phyloP scores from a whole-genome alignment of 164 flowering plant species.

The Cinnamomum micranthum region DNA sequence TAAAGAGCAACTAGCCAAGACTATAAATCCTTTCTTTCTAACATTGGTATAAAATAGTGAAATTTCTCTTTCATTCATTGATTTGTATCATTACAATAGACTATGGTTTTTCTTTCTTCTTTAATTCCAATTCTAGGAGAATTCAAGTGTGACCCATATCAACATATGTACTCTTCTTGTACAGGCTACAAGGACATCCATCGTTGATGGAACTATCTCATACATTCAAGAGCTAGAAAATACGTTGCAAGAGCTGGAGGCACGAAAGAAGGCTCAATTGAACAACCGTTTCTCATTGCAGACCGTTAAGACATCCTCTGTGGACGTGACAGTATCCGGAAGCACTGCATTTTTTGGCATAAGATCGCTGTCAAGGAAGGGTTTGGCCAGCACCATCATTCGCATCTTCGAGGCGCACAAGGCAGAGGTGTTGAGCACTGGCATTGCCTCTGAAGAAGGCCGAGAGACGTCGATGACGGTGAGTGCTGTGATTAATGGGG shows the following conservation, averaged over 20 bases:
- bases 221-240: neutral
- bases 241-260: neutral
- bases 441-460: neutral
- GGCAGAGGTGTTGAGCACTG: neutral
- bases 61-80: neutral
- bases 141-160: neutral
- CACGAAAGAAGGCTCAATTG: neutral
- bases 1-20: neutral
- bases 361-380: neutral
- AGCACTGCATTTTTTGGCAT: conserved; percentile 1
- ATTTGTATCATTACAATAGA: neutral
- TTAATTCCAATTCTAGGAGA: neutral
- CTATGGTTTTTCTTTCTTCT: neutral
- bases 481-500: neutral
- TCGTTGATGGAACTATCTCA: conserved; percentile 1
- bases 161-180: neutral
- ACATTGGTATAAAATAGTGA: neutral
- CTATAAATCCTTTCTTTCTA: neutral
- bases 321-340: neutral
- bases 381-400: neutral
- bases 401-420: neutral
- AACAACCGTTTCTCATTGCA: neutral
- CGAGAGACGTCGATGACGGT: neutral
- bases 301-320: neutral
- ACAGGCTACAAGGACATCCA: neutral